Conservation (phyloP, 371 early-diverging fungal genomes). For the Phascolomyces articulosus region DNA sequence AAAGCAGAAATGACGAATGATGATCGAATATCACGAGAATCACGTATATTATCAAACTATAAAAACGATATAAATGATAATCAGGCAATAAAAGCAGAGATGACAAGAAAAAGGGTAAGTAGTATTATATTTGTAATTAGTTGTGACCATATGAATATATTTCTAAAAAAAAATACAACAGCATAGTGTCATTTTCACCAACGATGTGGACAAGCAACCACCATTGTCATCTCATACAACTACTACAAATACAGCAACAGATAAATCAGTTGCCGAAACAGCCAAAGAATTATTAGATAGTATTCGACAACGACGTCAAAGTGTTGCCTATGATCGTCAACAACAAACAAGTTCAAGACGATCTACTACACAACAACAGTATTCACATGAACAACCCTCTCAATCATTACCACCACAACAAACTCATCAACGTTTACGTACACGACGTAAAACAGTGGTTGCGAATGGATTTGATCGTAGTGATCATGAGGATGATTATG, state of each 20-base stretch:
- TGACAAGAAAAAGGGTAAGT: neutral
- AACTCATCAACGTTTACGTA: neutral
- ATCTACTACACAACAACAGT: neutral
- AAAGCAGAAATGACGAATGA: neutral
- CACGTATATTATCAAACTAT: neutral
- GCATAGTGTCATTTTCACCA: neutral
- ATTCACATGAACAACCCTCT: neutral
- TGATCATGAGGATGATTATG: neutral
- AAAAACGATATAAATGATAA: neutral
- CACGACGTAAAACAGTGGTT: constrained; percentile 4
- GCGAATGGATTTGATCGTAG: neutral
- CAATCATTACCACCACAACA: neutral
- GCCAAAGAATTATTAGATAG: constrained; percentile 21
- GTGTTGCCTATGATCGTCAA: neutral
- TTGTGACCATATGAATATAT: no score
- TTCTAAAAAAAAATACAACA: neutral
- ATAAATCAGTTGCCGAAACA: constrained; percentile 20
- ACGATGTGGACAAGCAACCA: neutral
- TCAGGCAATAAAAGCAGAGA: neutral
- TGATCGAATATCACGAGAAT: neutral
- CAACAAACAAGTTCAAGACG: neutral
- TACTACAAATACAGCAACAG: neutral
- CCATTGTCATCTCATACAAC: neutral
- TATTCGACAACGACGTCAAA: constrained; percentile 21
- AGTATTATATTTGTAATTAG: no score